Evolutionary conservation across 495 filamentous ascomycete species (phyloP).

Genomic region (Hypomontagnella submonticulosa): DNA sequence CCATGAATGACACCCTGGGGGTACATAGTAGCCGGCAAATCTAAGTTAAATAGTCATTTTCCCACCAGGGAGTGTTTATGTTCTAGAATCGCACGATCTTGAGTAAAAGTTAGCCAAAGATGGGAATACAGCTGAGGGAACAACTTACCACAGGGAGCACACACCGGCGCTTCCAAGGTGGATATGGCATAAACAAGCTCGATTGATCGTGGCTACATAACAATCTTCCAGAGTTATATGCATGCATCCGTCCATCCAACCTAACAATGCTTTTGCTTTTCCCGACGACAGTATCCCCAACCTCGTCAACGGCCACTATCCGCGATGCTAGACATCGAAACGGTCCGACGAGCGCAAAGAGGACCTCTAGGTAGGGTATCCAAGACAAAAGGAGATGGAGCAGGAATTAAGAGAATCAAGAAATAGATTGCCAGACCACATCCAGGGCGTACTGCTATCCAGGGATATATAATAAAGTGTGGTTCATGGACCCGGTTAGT

Average conservation of each 20-base stretch:
- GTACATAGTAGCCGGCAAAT: neutral
- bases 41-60: neutral
- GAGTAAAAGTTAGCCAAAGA: conserved; percentile 1
- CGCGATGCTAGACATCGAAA: conserved; percentile 26
- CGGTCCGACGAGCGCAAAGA: conserved; percentile 10
- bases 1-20: no score
- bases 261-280: conserved; percentile 21
- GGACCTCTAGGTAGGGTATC: conserved; percentile 49
- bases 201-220: conserved; percentile 34
- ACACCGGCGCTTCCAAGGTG: neutral
- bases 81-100: neutral
- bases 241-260: conserved; percentile 29
- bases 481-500: conserved; percentile 36
- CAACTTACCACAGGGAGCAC: conserved; percentile 14
- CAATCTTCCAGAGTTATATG: conserved; percentile 29
- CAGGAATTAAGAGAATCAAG: conserved; percentile 16
- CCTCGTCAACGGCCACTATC: conserved; percentile 32
- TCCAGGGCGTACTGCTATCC: conserved; percentile 8
- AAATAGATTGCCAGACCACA: conserved; percentile 21
- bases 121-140: neutral
- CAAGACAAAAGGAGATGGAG: conserved; percentile 28
- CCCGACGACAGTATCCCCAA: conserved; percentile 21
- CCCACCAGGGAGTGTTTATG: no score
- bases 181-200: conserved; percentile 14
- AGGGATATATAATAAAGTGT: conserved; percentile 23